Base-by-base conservation (phyloP, 768 basidiomycete genomes). In the Lyophyllum semitale region DNA sequence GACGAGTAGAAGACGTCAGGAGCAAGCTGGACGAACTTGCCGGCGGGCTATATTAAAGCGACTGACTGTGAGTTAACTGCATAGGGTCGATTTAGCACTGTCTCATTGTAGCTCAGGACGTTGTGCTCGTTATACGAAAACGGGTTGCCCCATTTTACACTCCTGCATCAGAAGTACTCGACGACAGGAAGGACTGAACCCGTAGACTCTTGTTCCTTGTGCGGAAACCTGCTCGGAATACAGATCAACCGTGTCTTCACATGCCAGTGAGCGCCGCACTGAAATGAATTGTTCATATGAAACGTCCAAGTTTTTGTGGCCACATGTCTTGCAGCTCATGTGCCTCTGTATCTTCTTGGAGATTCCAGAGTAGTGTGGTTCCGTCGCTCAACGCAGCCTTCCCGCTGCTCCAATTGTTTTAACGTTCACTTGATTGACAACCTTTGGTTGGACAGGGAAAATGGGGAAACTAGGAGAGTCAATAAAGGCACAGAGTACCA, bases 1-100 rank as follows among this genome's bases (percentile, higher is more conserved):
- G 63, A 9, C 74, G 74, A 48, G 76, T 91, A 47, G 88, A 89
- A 47, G 73, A 71, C 9, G 65, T 85, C n/a, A 75, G 85, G 48
- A 69, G 66, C 25, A 71, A 79, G 55, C 70, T 88, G 22, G 85
- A 87, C 55, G 81, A 84, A 12, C 65, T 88, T n/a, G 60, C 71
- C 43, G 60, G 69, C 8, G 77, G 72, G 17, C 47, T 79, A 46
- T 6, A 43, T 22, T 41, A 25, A 9, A 50, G 46, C 11, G 6
- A 49, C 40, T 52, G 37, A 43, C 26, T 55, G 58, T 59, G 46
- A 53, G 54, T 59, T 41, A 6, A 32, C 27, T 44, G 13, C 1
- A 23, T 25, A 6, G 2, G 17, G 8, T 18, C 17, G 23, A 33
- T 44, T 12, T 2, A 40, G 41, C 20, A 42, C 3, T 11, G 29